phyloP scores from a whole-genome alignment of 306 rosid species.

The Astragalus membranaceus region DNA sequence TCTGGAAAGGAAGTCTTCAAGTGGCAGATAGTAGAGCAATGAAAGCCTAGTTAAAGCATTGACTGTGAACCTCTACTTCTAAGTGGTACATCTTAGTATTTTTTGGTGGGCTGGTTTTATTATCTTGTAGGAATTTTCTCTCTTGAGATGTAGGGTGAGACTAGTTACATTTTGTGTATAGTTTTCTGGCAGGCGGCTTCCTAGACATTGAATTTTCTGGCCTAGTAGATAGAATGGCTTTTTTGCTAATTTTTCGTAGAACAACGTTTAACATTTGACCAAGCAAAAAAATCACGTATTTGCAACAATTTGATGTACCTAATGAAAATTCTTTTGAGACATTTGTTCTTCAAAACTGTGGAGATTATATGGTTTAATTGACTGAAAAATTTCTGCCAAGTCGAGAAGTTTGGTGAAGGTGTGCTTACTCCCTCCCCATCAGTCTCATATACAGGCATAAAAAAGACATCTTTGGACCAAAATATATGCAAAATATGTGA shows the following conservation, averaged over 20 bases:
- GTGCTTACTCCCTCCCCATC: too few species aligned
- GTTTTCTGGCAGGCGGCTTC: background rate
- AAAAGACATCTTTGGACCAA: too few species aligned
- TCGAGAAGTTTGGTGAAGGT: background rate
- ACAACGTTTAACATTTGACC: background rate
- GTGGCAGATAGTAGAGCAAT: conserved; percentile 2
- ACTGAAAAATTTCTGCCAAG: background rate
- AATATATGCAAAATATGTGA: too few species aligned
- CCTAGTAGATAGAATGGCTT: background rate
- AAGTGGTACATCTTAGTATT: background rate
- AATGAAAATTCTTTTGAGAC: background rate
- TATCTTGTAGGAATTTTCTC: background rate
- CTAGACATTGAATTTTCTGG: background rate
- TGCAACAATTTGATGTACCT: background rate
- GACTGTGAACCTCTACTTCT: background rate
- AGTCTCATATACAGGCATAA: too few species aligned
- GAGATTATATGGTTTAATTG: background rate
- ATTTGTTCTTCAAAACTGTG: background rate
- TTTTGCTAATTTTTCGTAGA: background rate
- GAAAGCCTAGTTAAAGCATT: background rate
- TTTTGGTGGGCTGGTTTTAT: background rate
- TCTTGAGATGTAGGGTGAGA: background rate
- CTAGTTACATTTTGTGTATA: background rate
- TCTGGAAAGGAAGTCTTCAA: conserved; percentile 42
- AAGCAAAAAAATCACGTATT: background rate